phyloP scores from a whole-genome alignment of 1,284 basidiomycete genomes.

The Rhodotorula sp. region DNA sequence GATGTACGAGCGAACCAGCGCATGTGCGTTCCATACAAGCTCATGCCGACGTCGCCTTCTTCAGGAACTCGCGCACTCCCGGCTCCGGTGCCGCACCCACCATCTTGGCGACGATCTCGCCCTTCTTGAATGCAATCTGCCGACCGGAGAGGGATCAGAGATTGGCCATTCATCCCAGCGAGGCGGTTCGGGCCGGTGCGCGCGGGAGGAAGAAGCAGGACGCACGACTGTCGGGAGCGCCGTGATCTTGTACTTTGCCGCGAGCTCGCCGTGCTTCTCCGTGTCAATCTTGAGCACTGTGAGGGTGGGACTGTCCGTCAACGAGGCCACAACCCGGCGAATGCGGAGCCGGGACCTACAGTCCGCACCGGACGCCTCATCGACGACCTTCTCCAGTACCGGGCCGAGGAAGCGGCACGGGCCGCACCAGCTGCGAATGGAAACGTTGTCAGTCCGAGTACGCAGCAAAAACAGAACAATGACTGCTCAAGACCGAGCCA shows the following conservation, averaged over 20 bases:
- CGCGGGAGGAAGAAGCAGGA: neutral
- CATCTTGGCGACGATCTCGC: conserved; percentile 33
- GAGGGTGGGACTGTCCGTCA: neutral
- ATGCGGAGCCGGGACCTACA: conserved; percentile 1
- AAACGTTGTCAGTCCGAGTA: neutral
- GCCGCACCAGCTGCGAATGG: conserved; percentile 34
- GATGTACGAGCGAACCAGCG: neutral
- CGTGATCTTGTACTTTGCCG: conserved; percentile 33
- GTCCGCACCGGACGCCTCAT: conserved; percentile 21
- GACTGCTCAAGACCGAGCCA: too few relatives aligned
- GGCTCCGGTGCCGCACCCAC: conserved; percentile 23
- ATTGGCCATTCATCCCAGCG: too few relatives aligned
- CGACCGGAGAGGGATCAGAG: neutral
- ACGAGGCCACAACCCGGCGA: neutral
- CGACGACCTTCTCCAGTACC: conserved; percentile 34
- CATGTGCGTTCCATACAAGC: neutral
- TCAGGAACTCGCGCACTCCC: conserved; percentile 30
- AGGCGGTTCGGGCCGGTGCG: too few relatives aligned
- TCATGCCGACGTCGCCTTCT: conserved; percentile 17
- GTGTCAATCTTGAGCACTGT: conserved; percentile 38
- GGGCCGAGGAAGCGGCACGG: conserved; percentile 37
- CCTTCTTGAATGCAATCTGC: conserved; percentile 39
- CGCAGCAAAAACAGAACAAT: neutral
- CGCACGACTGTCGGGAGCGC: conserved; percentile 37
- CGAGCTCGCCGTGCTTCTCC: conserved; percentile 30